These are phyloP conservation scores for Lodderomyces elongisporus DNA, from an alignment of 1,139 yeast genomes.

Conservation along the genomic window DNA sequence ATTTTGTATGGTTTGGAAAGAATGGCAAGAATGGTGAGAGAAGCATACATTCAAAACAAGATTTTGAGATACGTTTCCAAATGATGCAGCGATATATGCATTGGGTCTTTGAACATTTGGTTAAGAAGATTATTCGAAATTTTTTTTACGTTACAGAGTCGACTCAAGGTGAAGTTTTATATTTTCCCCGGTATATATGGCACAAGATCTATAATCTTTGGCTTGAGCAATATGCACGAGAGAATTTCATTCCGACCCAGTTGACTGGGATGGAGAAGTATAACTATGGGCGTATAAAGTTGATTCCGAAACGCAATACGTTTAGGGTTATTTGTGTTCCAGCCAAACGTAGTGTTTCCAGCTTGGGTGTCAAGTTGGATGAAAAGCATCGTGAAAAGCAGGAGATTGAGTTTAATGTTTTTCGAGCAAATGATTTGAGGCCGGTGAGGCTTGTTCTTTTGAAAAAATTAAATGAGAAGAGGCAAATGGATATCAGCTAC, in stretches of 20 bases:
- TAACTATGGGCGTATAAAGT: slow-evolving; percentile 33
- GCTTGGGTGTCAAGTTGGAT: slow-evolving; percentile 4
- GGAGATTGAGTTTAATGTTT: slow-evolving; percentile 15
- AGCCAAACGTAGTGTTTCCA: slow-evolving; percentile 17
- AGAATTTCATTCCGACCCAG: slow-evolving; percentile 19
- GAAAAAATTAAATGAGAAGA: slow-evolving; percentile 14
- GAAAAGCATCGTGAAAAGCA: slow-evolving; percentile 10
- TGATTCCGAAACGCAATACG: slow-evolving; percentile 54
- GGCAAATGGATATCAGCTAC: slow-evolving; percentile 7
- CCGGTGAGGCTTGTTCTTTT: slow-evolving; percentile 20
- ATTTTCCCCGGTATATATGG: slow-evolving; percentile 65
- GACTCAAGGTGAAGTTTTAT: slow-evolving; percentile 28
- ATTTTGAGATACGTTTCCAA: slow-evolving; percentile 24
- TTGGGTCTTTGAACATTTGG: slow-evolving; percentile 54
- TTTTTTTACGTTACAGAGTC: slow-evolving; percentile 69
- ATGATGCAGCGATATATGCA: slow-evolving; percentile 39
- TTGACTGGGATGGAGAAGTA: slow-evolving; percentile 13
- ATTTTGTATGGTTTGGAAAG: slow-evolving; percentile 46
- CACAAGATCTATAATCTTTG: slow-evolving; percentile 33
- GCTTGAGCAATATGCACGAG: slow-evolving; percentile 33
- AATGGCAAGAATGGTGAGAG: too few relatives aligned
- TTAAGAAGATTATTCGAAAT: slow-evolving; percentile 44
- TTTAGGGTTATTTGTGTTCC: slow-evolving; percentile 63
- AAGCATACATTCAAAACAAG: slow-evolving; percentile 32
- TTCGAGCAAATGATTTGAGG: slow-evolving; percentile 16